Evolutionary conservation across 305 asterid species (phyloP), one percentile per base, ranked within the genome.

Genomic region (Solanum chacoense): DNA sequence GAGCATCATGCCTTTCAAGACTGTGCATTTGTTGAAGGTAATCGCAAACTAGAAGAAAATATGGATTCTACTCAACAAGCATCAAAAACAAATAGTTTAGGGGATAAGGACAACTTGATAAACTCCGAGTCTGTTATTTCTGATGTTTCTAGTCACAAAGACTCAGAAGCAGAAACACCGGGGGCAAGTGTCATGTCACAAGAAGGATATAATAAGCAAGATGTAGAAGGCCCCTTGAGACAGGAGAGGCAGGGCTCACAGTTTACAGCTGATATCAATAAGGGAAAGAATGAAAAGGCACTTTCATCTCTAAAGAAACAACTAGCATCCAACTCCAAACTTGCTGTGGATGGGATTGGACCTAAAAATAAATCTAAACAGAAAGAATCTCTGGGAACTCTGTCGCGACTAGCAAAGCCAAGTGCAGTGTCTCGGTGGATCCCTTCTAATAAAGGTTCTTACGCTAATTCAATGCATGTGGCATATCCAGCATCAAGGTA

Each of bases 401-500:
- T 77, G 73, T 59, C 67, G 71, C 93, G 98, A 89, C 90, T 84
- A 87, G 98, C 98, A 76, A 95, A 97, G 90, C 95, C 98, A 73
- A 95, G 81, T 92, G 94, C 99, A 85, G 94, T 93, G 35, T 96
- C 99, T 42, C 93, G 94, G 93, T 95, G 98, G 99, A 94, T 96
- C 85, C 99, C 98, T 86, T n/a, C 98, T 73, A 96, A 95, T 91
- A 95, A 96, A 94, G 98, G 98, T 77, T 96, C 98, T 42, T 95
- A 95, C 92, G 93, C 94, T 84, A 94, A 94, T 93, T 96, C 99
- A 40, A 95, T 95, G 98, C 99, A 95, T 90, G 98, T 95, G 32
- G 93, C 94, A 74, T 94, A 96, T 92, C 99, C 98, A 59, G 97
- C 96, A 12, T 91, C 98, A 87, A 94, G 98, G 89, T 90, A 92